Evolutionary conservation across 192 early-diverging fungal genomes (phyloP), one percentile per base, ranked within the genome.

Genomic region (Coemansia sp.): DNA sequence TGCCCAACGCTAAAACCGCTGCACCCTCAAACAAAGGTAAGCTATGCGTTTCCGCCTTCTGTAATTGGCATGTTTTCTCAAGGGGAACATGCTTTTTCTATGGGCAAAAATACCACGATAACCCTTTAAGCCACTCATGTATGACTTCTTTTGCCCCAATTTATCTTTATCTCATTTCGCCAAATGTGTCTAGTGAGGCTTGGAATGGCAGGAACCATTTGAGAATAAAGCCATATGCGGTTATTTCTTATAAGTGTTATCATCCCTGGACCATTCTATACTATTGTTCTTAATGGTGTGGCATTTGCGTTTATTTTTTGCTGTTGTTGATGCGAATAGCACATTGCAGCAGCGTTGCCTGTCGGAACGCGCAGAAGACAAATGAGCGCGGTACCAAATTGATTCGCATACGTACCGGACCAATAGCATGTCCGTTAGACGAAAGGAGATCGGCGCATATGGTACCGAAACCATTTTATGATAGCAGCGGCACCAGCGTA

Each of bases 121-220:
- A 25, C 45, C 19, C 23, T 25, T 25, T 48, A 48, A 48, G 45
- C 45, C 45, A 44, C 45, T n/a, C n/a, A n/a, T n/a, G n/a, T n/a
- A n/a, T n/a, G n/a, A n/a, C n/a, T n/a, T n/a, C n/a, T n/a, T n/a
- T n/a, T n/a, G n/a, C n/a, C n/a, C n/a, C n/a, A n/a, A n/a, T n/a
- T n/a, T n/a, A n/a, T n/a, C n/a, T n/a, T n/a, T n/a, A n/a, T n/a
- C n/a, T n/a, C n/a, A n/a, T n/a, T n/a, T n/a, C n/a, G n/a, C n/a
- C n/a, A n/a, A n/a, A n/a, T n/a, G n/a, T n/a, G n/a, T n/a, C n/a
- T n/a, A n/a, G n/a, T 25, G 45, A 13, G 22, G 45, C 45, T 48
- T 25, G 41, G n/a, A 19, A 2, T 44, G 41, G 41, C 41, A 4
- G n/a, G n/a, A 17, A n/a, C n/a, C n/a, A n/a, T n/a, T n/a, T n/a